Evolutionary conservation across 2,329 filamentous ascomycete species (phyloP).

Genomic region (Diaporthe longicolla): DNA sequence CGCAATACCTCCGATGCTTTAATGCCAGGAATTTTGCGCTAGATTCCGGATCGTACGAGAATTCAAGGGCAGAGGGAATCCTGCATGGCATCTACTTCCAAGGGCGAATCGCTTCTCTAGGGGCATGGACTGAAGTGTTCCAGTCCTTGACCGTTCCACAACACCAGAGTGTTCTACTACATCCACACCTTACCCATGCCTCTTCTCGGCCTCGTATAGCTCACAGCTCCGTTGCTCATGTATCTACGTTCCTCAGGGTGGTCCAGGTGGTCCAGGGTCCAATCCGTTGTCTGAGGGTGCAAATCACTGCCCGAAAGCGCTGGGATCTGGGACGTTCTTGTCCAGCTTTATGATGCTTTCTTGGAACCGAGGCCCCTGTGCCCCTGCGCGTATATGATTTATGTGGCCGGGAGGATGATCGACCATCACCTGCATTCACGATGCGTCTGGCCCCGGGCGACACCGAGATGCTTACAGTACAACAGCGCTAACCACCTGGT

Average conservation of each 20-base stretch:
- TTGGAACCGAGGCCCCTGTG: not conserved
- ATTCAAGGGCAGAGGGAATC: not conserved
- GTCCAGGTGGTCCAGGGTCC: not conserved
- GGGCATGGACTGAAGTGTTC: not conserved
- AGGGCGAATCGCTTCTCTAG: not conserved
- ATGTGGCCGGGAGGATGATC: not conserved
- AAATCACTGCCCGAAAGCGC: not conserved
- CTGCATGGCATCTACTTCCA: not conserved
- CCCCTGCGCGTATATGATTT: not conserved
- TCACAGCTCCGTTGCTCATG: not conserved
- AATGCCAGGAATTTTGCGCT: not conserved
- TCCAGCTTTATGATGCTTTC: not conserved
- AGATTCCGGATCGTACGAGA: not conserved
- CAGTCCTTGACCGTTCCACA: not conserved
- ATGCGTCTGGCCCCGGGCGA: not conserved
- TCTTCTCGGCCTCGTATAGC: not conserved
- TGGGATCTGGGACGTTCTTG: not conserved
- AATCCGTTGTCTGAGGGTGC: not conserved
- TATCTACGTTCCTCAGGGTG: not conserved
- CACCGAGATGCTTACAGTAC: not conserved
- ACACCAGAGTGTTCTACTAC: not conserved
- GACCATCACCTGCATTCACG: slow-evolving; percentile 6
- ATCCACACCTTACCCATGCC: not conserved
- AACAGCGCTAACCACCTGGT: not conserved
- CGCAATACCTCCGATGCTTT: not conserved